phyloP scores from a whole-genome alignment of 768 basidiomycete species.

The Termitomyces sp. region DNA sequence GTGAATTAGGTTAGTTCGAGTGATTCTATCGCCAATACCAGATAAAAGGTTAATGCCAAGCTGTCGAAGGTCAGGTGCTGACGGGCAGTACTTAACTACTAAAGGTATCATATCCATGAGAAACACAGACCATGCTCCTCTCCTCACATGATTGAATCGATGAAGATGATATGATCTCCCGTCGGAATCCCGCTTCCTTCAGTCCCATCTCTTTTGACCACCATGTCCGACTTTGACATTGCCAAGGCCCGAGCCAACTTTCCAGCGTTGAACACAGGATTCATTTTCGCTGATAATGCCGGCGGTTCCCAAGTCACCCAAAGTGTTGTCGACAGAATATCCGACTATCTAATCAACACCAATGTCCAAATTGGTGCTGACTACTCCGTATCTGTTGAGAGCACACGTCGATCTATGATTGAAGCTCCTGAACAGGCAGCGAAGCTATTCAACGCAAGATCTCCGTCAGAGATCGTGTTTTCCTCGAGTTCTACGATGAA shows the following conservation, averaged over 20 bases:
- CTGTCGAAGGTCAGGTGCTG: background rate
- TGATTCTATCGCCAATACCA: background rate
- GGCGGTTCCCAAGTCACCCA: conserved; percentile 64
- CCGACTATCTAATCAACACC: conserved; percentile 64
- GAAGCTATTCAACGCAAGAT: conserved; percentile 60
- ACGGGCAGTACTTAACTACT: background rate
- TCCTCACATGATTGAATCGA: background rate
- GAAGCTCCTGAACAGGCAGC: conserved; percentile 48
- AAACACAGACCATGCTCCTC: background rate
- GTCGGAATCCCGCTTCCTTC: background rate
- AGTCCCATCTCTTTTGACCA: background rate
- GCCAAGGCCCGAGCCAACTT: conserved; percentile 52
- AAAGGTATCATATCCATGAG: background rate
- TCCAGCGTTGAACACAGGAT: conserved; percentile 54
- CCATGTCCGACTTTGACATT: conserved; percentile 36
- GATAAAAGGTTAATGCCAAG: background rate
- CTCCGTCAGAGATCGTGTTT: conserved; percentile 59
- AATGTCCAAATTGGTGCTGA: conserved; percentile 74
- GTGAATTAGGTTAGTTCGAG: background rate
- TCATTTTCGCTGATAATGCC: conserved; percentile 71
- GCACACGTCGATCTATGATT: conserved; percentile 41
- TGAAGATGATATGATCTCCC: background rate
- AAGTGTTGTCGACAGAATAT: conserved; percentile 51
- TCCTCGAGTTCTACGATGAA: conserved; percentile 65
- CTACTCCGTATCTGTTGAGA: conserved; percentile 51